These are phyloP conservation scores for Zizania latifolia DNA, from an alignment of 176 grass and related monocot species.

Conservation along the genomic window DNA sequence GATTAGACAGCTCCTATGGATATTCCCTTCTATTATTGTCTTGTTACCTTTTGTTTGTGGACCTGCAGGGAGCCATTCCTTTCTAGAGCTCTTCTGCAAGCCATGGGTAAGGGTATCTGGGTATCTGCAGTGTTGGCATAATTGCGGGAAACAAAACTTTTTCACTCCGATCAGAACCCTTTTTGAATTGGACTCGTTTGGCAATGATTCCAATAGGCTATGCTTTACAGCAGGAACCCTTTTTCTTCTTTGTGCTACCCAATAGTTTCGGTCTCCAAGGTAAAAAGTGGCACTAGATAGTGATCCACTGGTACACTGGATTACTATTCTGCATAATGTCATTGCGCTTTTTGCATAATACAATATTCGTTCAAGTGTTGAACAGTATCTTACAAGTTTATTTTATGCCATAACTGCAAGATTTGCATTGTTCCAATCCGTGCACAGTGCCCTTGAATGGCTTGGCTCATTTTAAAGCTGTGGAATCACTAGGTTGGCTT, in stretches of 20 bases:
- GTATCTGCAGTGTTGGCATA: constrained; percentile 30
- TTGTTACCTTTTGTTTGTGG: constrained; percentile 45
- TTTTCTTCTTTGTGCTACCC: constrained; percentile 38
- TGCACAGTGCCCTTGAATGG: neutral
- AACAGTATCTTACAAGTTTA: neutral
- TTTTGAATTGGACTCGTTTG: constrained; percentile 53
- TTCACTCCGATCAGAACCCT: constrained; percentile 36
- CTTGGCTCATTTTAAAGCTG: neutral
- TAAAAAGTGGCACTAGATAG: constrained; percentile 9
- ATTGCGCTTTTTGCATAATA: neutral
- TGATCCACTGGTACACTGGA: neutral
- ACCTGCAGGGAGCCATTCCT: constrained; percentile 24
- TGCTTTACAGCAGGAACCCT: constrained; percentile 23
- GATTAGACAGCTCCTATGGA: constrained; percentile 38
- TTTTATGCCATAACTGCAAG: neutral
- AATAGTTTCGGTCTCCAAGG: constrained; percentile 19
- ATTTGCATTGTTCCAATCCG: neutral
- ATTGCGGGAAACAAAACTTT: constrained; percentile 48
- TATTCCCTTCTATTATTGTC: constrained; percentile 52
- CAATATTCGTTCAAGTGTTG: neutral
- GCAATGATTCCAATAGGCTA: constrained; percentile 35
- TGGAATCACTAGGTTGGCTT: neutral
- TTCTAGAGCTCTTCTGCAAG: constrained; percentile 30
- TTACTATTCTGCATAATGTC: neutral
- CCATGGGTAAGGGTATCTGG: constrained; percentile 26